Evolutionary conservation across 257 asterid species (phyloP).

Genomic region (Anisodus acutangulus): DNA sequence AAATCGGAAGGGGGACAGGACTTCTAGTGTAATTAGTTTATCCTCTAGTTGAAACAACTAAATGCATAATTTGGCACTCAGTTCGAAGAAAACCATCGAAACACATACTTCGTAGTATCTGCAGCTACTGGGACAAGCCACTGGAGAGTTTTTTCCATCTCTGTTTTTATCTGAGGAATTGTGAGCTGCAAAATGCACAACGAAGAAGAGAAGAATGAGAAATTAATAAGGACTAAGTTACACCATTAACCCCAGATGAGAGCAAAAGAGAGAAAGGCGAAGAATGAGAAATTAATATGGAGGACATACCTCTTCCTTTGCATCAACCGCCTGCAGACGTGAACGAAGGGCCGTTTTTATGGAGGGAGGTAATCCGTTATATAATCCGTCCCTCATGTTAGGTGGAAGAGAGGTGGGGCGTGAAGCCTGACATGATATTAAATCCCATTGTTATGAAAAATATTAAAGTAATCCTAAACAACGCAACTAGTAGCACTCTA

Average conservation of each 20-base stretch:
- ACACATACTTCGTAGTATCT: slow-evolving; percentile 78
- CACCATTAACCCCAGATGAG: not conserved
- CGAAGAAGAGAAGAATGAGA: too few relatives aligned
- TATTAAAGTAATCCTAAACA: not conserved
- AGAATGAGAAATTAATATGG: slow-evolving; percentile 23
- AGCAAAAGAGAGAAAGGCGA: slow-evolving; percentile 13
- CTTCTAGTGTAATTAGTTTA: not conserved
- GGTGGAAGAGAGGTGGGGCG: slow-evolving; percentile 97
- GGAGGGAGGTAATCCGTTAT: slow-evolving; percentile 81
- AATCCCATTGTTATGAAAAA: slow-evolving; percentile 18
- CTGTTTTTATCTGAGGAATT: slow-evolving; percentile 79
- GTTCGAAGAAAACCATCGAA: not conserved
- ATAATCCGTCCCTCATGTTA: slow-evolving; percentile 82
- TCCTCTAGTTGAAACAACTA: not conserved
- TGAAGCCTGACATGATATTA: slow-evolving; percentile 60
- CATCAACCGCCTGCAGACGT: slow-evolving; percentile 49
- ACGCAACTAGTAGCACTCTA: slow-evolving; percentile 25
- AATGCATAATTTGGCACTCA: not conserved
- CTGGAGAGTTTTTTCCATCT: slow-evolving; percentile 90
- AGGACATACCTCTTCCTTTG: slow-evolving; percentile 65
- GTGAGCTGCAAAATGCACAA: slow-evolving; percentile 63
- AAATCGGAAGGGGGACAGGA: not conserved
- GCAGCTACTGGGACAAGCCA: slow-evolving; percentile 97
- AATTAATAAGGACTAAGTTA: not conserved
- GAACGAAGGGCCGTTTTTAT: slow-evolving; percentile 66